These are phyloP conservation scores for Epichloe hybrida DNA, from an alignment of 2,329 filamentous ascomycete species.

Conservation along the genomic window DNA sequence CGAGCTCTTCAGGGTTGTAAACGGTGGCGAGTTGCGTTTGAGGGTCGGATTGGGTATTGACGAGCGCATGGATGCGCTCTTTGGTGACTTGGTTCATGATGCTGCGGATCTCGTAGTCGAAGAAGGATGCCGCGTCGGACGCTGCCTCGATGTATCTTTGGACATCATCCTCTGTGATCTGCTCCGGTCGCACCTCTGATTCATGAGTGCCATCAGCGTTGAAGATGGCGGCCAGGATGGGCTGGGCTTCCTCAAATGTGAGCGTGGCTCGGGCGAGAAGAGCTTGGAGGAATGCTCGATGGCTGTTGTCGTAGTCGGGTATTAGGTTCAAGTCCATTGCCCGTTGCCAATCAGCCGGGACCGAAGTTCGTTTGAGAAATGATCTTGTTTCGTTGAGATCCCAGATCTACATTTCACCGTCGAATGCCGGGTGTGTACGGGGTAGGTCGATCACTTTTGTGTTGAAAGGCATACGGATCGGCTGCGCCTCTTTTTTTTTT, in stretches of 20 bases:
- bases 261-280: constrained; percentile 68
- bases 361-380: background rate
- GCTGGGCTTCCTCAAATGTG: constrained; percentile 59
- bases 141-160: constrained; percentile 54
- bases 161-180: constrained; percentile 58
- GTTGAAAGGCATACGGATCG: too few species aligned
- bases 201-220: constrained; percentile 33
- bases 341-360: background rate
- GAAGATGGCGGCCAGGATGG: constrained; percentile 64
- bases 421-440: background rate
- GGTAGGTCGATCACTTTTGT: too few species aligned
- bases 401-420: background rate
- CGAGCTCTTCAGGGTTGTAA: constrained; percentile 69
- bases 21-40: constrained; percentile 79
- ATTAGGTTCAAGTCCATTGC: constrained; percentile 18
- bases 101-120: constrained; percentile 80
- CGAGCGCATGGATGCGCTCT: constrained; percentile 63
- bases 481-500: too few species aligned
- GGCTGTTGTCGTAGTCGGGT: constrained; percentile 41
- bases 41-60: constrained; percentile 77
- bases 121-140: constrained; percentile 58
- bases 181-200: constrained; percentile 35
- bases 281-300: constrained; percentile 84
- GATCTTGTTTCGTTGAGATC: background rate
- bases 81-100: constrained; percentile 54